phyloP scores from a whole-genome alignment of 768 basidiomycete species.

The Coprinellus aureogranulatus region DNA sequence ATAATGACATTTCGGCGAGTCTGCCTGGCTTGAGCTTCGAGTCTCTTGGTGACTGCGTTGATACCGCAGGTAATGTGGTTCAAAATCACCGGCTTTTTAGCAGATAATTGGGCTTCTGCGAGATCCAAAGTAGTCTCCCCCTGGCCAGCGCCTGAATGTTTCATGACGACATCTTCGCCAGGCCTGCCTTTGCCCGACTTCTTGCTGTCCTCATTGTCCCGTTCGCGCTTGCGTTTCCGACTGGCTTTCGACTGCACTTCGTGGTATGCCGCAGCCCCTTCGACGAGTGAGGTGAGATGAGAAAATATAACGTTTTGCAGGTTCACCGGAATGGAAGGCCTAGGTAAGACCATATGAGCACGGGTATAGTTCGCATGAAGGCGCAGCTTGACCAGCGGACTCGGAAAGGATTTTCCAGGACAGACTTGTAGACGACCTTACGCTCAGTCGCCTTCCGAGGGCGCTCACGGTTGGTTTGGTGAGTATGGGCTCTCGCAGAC shows the following conservation, averaged over 20 bases:
- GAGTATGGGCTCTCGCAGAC: constrained; percentile 50
- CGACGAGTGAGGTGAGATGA: constrained; percentile 46
- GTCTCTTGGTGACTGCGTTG: constrained; percentile 71
- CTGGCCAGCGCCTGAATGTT: background rate
- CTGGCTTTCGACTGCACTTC: constrained; percentile 26
- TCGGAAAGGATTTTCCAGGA: constrained; percentile 70
- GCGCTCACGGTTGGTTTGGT: constrained; percentile 64
- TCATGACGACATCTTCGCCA: background rate
- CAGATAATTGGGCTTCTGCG: background rate
- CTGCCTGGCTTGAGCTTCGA: constrained; percentile 56
- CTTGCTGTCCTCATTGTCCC: constrained; percentile 17
- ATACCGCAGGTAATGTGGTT: constrained; percentile 64
- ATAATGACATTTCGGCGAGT: constrained; percentile 27
- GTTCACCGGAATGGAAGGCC: constrained; percentile 63
- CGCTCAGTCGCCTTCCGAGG: constrained; percentile 45
- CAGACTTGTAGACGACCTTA: constrained; percentile 66
- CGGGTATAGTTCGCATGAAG: background rate
- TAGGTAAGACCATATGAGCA: constrained; percentile 22
- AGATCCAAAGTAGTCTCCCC: background rate
- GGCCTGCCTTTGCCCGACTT: constrained; percentile 7
- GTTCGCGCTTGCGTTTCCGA: constrained; percentile 39
- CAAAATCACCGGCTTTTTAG: constrained; percentile 36
- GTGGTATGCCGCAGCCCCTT: constrained; percentile 48
- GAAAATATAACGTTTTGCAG: constrained; percentile 61
- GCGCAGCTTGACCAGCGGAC: constrained; percentile 56